Conservation (phyloP, 2,329 filamentous ascomycete species). For the Sphaerulina musiva region DNA sequence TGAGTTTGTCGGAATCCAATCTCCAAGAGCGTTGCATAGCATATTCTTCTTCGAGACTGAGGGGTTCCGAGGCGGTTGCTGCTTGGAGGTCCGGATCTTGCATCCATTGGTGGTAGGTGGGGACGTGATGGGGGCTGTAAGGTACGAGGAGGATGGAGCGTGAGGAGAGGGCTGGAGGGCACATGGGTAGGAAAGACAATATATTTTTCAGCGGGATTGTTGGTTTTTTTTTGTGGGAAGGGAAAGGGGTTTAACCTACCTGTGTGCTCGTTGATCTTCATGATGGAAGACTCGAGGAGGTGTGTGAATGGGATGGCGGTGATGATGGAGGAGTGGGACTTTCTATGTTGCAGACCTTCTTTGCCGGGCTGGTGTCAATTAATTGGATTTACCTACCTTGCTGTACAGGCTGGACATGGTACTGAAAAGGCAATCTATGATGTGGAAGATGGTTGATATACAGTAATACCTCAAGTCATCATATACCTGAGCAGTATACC, state of each 20-base stretch:
- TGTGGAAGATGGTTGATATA: no score
- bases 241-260: no score
- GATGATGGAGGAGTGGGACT: no score
- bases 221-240: neutral
- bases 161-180: slow-evolving; percentile 38
- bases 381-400: neutral
- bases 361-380: neutral
- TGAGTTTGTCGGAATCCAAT: slow-evolving; percentile 74
- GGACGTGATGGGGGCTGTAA: slow-evolving; percentile 75
- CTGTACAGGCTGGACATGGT: neutral
- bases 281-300: slow-evolving; percentile 21
- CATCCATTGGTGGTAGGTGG: slow-evolving; percentile 87
- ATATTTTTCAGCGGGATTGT: neutral
- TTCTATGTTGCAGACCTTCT: neutral
- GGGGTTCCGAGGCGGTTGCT: slow-evolving; percentile 79
- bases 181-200: no score
- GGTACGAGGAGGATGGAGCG: slow-evolving; percentile 69
- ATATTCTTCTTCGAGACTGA: slow-evolving; percentile 76
- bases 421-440: neutral
- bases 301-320: no score
- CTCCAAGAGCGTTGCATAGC: slow-evolving; percentile 88
- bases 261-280: slow-evolving; percentile 40
- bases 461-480: no score
- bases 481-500: no score
- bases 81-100: slow-evolving; percentile 72